Evolutionary conservation across 176 grass and related monocot genomes (phyloP), one percentile per base, ranked within the genome.

Genomic region (Eleusine coracana): DNA sequence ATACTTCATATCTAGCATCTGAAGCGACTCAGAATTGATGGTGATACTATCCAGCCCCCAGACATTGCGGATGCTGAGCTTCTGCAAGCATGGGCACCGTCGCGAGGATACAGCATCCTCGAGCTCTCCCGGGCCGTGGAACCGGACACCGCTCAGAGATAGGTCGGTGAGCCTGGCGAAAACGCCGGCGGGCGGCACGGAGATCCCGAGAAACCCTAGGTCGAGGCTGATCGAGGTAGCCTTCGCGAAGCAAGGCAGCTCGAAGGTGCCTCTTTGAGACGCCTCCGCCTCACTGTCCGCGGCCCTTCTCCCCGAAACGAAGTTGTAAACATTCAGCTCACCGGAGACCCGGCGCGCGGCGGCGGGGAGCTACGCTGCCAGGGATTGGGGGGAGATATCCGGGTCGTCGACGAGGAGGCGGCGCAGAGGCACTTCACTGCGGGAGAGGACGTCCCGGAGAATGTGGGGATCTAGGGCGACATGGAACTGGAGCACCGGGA

Each of bases 301-400:
- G 21, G 2, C 16, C n/a, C 18, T 23, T 1, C 12, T 23, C 3
- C 1, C 54, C 4, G 17, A 1, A 5, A 1, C 20, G 2, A 12
- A 10, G 69, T 45, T 48, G 18, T 13, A 1, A 11, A 87, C 28
- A 1, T 39, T 0, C 4, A 82, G 39, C 20, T 40, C 2, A 34
- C 79, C 79, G 7, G 66, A 52, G 52, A 82, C 50, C 41, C 65
- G 79, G 65, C 65, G 15, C 20, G 72, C 73, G 65, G 86, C 85
- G 40, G 15, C 16, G 63, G 62, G 50, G 38, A 87, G 78, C 70
- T 71, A 81, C 8, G 40, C 62, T 8, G 71, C 50, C 28, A 61
- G 1, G 40, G 41, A 38, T 0, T 38, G 49, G 15, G 78, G 49
- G 54, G 23, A 3, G 50, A 71, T 38, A 16, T 61, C 62, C 16